A percentile compares a stretch with the other conserved stretches of the same genome.
phyloP scores from a whole-genome alignment of 139 green algal species.

The Chlorella sp. region DNA sequence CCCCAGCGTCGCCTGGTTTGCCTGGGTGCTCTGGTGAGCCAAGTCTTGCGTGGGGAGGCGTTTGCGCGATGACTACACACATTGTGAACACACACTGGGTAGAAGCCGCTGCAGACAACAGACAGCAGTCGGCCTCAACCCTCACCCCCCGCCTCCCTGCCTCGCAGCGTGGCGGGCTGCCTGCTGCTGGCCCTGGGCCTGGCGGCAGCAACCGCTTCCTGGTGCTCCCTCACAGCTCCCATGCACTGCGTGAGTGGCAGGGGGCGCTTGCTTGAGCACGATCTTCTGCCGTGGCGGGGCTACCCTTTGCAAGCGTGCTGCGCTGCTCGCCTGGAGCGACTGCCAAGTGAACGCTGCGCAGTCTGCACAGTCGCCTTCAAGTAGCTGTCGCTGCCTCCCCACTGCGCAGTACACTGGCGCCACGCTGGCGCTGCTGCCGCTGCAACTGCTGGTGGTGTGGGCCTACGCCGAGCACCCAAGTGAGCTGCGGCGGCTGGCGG shows the following conservation, averaged over 20 bases:
- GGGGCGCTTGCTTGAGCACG: neutral
- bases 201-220: neutral
- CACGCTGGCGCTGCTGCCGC: constrained; percentile 9
- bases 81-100: too few relatives aligned
- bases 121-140: too few relatives aligned
- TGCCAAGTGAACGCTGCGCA: too few relatives aligned
- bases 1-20: neutral
- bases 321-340: too few relatives aligned
- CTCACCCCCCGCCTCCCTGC: too few relatives aligned
- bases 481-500: constrained; percentile 19
- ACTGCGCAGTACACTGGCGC: constrained; percentile 24
- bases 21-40: neutral
- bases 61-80: too few relatives aligned
- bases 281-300: too few relatives aligned
- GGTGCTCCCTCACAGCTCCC: neutral
- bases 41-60: too few relatives aligned
- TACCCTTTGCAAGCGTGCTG: too few relatives aligned
- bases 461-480: neutral
- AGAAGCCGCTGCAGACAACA: too few relatives aligned
- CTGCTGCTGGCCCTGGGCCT: neutral
- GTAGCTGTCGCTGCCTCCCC: neutral
- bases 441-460: neutral
- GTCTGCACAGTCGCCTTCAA: too few relatives aligned
- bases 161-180: neutral
- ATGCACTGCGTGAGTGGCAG: neutral